These are phyloP conservation scores for Agrocybe pediades DNA, from an alignment of 768 basidiomycete genomes.

Conservation along the genomic window DNA sequence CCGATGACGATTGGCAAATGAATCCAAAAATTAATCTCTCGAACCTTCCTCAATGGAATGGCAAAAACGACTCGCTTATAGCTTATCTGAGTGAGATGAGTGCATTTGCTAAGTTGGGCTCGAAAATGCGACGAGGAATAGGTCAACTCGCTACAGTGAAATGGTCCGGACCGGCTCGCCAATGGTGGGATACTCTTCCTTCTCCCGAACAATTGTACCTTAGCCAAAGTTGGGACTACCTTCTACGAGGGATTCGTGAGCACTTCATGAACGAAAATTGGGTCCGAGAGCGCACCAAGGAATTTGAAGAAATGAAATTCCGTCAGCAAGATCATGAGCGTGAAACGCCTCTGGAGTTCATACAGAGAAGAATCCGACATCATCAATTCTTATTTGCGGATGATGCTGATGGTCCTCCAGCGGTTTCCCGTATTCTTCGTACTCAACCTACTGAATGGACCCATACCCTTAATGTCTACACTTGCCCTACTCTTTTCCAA, in stretches of 20 bases:
- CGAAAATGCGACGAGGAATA: not conserved
- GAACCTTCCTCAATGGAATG: not conserved
- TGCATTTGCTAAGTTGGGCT: not conserved
- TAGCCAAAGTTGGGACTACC: no score
- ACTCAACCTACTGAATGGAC: no score
- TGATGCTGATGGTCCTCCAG: not conserved
- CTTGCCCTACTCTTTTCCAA: not conserved
- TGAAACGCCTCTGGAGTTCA: no score
- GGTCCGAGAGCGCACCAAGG: no score
- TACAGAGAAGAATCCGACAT: no score
- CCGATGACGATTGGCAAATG: not conserved
- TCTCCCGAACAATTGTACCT: no score
- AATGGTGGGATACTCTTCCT: no score
- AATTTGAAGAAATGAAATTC: no score
- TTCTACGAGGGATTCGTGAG: no score
- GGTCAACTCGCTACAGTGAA: not conserved
- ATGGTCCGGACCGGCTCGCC: no score
- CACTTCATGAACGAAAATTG: no score
- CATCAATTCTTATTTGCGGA: not conserved
- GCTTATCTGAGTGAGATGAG: not conserved
- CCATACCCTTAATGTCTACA: not conserved
- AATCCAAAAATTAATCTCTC: slow-evolving; percentile 2
- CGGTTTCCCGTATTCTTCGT: slow-evolving; percentile 1
- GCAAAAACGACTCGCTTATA: not conserved
- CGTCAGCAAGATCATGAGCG: no score